Evolutionary conservation across 164 flowering plant genomes (phyloP), one percentile per base, ranked within the genome.

Genomic region (Macadamia tetraphylla): DNA sequence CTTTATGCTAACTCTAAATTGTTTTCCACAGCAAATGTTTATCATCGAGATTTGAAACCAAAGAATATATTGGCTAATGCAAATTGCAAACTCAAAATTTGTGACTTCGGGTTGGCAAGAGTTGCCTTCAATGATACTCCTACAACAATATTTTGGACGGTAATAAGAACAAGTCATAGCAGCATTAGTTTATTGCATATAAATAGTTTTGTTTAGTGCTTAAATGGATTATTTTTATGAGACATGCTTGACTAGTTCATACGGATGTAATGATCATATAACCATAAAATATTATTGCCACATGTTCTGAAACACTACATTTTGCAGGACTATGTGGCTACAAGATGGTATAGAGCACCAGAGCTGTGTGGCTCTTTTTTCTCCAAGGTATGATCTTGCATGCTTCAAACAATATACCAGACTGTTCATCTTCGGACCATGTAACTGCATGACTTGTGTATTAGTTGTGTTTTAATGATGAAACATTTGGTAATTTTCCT

Each of bases 31-130:
- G 81, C 81, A 18, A 79, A 76, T 68, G 81, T 79, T 11, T 92
- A 81, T 72, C 98, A 92, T 79, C 87, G 98, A 74, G 98, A 92
- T 81, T 69, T 92, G 58, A 92, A 92, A 62, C 98, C 96, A 10
- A 92, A 92, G 80, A 92, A 92, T 69, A 90, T 92, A 70, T 73
- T 92, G 82, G 98, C 96, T 70, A 92, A 92, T 86, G 94, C 96
- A 49, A 87, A 92, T 73, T 92, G 96, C 78, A 92, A 92, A 71
- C 88, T 92, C 35, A 92, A 92, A 76, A 88, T 92, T 23, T 92
- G 98, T 77, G 98, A 92, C 74, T 89, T 92, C 77, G 98, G 98
- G 51, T 79, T 92, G 68, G 98, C 98, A 29, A 85, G 98, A 76
- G 98, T 92, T 63, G 90, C 98, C 35, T 92, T 92, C 77, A 84